Conservation (phyloP, 257 asterid species). For the Gynochthodes officinalis region DNA sequence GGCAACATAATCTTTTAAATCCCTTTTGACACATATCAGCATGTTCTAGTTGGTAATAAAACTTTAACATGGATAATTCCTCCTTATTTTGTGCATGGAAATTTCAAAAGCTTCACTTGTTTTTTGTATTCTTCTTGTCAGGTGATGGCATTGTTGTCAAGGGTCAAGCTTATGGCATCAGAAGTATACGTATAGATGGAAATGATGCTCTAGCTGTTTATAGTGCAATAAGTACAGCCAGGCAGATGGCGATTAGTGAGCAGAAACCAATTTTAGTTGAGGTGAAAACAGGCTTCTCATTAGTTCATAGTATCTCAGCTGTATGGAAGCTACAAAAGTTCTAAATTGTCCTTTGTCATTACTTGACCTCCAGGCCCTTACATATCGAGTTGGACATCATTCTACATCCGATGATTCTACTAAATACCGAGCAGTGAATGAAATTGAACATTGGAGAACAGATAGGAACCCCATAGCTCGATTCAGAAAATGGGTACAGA, state of each 20-base stretch:
- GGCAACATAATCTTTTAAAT: neutral
- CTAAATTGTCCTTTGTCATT: neutral
- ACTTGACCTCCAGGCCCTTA: conserved; percentile 45
- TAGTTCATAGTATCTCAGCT: neutral
- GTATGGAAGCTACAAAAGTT: neutral
- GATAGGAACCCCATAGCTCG: conserved; percentile 50
- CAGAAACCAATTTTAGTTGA: conserved; percentile 78
- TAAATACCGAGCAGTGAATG: conserved; percentile 61
- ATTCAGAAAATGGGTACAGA: conserved; percentile 73
- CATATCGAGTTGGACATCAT: conserved; percentile 90
- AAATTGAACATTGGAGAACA: conserved; percentile 83
- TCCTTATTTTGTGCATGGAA: neutral
- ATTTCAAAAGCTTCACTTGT: neutral
- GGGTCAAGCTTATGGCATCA: conserved; percentile 79
- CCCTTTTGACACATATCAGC: neutral
- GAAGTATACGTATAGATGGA: conserved; percentile 81
- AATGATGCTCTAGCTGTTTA: conserved; percentile 83
- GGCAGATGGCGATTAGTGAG: conserved; percentile 66
- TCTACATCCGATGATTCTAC: conserved; percentile 95
- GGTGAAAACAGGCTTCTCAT: conserved; percentile 39
- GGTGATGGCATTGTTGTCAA: conserved; percentile 88
- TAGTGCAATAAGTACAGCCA: conserved; percentile 58
- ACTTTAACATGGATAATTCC: neutral
- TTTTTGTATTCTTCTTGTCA: conserved; percentile 18
- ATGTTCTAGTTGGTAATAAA: neutral